Evolutionary conservation across 345 rosid genomes (phyloP).

Genomic region (Bruguiera gymnorhiza): DNA sequence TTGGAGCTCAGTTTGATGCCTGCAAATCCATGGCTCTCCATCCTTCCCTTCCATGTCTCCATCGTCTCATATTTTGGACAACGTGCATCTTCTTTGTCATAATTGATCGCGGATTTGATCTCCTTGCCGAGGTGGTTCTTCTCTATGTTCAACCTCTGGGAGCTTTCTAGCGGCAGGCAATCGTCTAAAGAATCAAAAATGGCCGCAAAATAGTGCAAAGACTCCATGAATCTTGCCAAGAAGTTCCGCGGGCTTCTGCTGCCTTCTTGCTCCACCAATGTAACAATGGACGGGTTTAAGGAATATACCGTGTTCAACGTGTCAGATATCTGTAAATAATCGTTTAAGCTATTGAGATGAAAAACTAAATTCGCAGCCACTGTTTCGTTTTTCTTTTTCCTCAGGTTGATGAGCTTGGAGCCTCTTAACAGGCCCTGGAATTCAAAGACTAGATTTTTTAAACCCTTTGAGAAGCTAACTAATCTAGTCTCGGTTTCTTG

Average conservation of each 20-base stretch:
- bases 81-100: conserved; percentile 21
- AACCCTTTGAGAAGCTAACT: conserved; percentile 48
- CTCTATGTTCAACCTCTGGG: conserved; percentile 52
- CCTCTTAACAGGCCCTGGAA: conserved; percentile 50
- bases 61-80: conserved; percentile 40
- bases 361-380: conserved; percentile 52
- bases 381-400: conserved; percentile 53
- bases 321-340: conserved; percentile 34
- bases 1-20: conserved; percentile 53
- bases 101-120: conserved; percentile 50
- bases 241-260: conserved; percentile 41
- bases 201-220: conserved; percentile 59
- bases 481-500: conserved; percentile 58
- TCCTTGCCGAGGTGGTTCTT: conserved; percentile 59
- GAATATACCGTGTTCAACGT: conserved; percentile 39
- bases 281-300: conserved; percentile 48
- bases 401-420: conserved; percentile 27
- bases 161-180: conserved; percentile 52
- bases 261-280: conserved; percentile 57
- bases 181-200: conserved; percentile 72
- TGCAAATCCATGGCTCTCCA: conserved; percentile 57
- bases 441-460: conserved; percentile 49
- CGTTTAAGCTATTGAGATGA: conserved; percentile 41
- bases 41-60: conserved; percentile 60
- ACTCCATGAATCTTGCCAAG: conserved; percentile 61